Percentiles rank a stretch among this genome's conserved stretches.
These are phyloP conservation scores for Xylaria hypoxylon DNA, from an alignment of 2,329 filamentous ascomycete species.

Conservation along the genomic window DNA sequence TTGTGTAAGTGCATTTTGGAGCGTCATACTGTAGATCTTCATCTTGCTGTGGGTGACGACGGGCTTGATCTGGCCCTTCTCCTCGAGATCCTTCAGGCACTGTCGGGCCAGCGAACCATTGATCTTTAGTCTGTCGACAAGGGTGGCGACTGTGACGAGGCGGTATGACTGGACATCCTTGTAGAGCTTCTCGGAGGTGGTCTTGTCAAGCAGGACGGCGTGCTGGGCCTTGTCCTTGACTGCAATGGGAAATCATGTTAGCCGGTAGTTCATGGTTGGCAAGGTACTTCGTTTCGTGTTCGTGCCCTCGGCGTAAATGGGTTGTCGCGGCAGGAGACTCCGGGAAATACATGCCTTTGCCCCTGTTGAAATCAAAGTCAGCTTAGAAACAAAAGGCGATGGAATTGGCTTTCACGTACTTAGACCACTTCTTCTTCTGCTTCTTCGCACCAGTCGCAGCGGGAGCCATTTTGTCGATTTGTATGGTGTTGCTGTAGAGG, in stretches of 20 bases:
- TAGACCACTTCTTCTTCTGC: conserved; percentile 84
- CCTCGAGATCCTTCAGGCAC: conserved; percentile 92
- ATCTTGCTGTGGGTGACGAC: conserved; percentile 96
- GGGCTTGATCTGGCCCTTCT: conserved; percentile 98
- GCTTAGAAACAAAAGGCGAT: conserved; percentile 31
- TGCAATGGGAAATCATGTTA: conserved; percentile 42
- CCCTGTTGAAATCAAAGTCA: conserved; percentile 46
- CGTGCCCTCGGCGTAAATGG: conserved; percentile 21
- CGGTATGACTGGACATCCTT: conserved; percentile 99
- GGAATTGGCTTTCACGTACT: conserved; percentile 64
- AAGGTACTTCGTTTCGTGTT: conserved; percentile 27
- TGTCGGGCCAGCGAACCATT: conserved; percentile 95
- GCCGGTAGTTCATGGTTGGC: conserved; percentile 25
- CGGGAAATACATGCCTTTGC: conserved; percentile 49
- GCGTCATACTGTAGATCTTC: conserved; percentile 89
- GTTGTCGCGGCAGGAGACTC: conserved; percentile 30
- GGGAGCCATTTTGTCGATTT: conserved; percentile 60
- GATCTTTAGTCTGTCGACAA: conserved; percentile 99
- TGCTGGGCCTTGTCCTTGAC: conserved; percentile 99
- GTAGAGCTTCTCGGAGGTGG: conserved; percentile 96
- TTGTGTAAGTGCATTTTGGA: not conserved
- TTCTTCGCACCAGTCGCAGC: conserved; percentile 76
- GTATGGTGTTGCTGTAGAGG: conserved; percentile 48
- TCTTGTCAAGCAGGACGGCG: conserved; percentile 98
- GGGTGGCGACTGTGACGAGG: conserved; percentile 96